Evolutionary conservation across 2,329 filamentous ascomycete genomes (phyloP).

Genomic region (Penicillium palitans): DNA sequence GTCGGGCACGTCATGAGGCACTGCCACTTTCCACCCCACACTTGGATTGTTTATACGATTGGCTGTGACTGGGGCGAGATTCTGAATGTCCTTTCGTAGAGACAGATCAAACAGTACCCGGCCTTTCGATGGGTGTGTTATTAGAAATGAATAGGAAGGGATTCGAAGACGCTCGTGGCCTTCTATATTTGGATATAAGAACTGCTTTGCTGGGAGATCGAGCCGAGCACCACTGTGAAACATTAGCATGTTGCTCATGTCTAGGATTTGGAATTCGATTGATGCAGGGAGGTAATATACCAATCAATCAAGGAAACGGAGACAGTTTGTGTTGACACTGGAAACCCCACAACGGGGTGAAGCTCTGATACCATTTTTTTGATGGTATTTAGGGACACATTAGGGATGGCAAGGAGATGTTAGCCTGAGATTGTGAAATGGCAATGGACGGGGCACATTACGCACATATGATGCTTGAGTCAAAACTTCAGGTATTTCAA

Average conservation of each 20-base stretch:
- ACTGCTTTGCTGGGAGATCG: neutral
- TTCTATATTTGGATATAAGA: neutral
- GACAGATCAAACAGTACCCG: neutral
- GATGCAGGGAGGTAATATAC: neutral
- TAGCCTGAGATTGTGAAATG: neutral
- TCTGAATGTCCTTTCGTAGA: neutral
- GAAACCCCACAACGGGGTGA: neutral
- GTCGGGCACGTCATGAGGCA: neutral
- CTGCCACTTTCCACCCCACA: neutral
- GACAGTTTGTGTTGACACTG: neutral
- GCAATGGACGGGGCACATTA: neutral
- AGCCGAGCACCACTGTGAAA: neutral
- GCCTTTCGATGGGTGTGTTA: neutral
- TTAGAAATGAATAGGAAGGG: neutral
- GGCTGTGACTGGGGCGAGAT: neutral
- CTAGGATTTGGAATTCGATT: neutral
- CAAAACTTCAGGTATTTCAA: neutral
- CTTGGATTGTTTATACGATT: neutral
- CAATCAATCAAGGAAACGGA: neutral
- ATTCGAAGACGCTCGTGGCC: neutral
- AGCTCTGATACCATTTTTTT: neutral
- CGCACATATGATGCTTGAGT: neutral
- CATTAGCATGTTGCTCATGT: neutral
- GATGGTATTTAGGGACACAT: neutral
- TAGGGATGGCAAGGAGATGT: neutral